phyloP scores from a whole-genome alignment of 352 stramenopile genomes.

The Phytophthora pluvialis region DNA sequence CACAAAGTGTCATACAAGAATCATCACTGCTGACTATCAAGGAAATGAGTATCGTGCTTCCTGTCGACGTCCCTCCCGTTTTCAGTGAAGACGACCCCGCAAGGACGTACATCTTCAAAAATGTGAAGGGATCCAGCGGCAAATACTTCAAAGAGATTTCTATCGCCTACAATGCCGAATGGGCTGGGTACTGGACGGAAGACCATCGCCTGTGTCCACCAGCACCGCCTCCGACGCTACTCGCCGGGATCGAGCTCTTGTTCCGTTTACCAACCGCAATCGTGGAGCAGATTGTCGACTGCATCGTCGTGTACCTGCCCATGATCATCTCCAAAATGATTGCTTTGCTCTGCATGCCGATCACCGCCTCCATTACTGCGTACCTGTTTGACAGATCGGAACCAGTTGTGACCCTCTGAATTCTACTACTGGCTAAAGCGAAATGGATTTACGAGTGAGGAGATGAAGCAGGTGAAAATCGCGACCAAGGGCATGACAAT shows the following conservation, averaged over 20 bases:
- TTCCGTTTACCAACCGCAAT: not conserved
- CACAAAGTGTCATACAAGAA: too few species aligned
- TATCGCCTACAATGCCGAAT: slow-evolving; percentile 2
- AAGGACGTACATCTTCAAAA: slow-evolving; percentile 1
- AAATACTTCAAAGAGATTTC: not conserved
- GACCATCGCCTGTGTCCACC: not conserved
- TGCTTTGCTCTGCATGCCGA: not conserved
- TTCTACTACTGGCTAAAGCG: slow-evolving; percentile 16
- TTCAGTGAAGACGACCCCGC: not conserved
- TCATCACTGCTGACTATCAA: too few species aligned
- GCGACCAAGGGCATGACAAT: slow-evolving; percentile 2
- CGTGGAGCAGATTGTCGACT: not conserved
- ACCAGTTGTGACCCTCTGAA: slow-evolving; percentile 5
- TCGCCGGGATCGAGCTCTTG: not conserved
- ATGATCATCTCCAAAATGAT: not conserved
- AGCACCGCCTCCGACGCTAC: not conserved
- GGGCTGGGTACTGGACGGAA: slow-evolving; percentile 7
- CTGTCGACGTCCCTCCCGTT: not conserved
- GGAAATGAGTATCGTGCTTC: slow-evolving; percentile 10
- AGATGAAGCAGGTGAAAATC: slow-evolving; percentile 13
- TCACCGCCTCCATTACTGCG: not conserved
- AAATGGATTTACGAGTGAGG: slow-evolving; percentile 8
- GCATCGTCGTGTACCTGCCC: not conserved
- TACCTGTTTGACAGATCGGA: not conserved
- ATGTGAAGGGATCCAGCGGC: not conserved